Evolutionary conservation across 140 eudicot species (phyloP).

Genomic region (Flaveria floridana): DNA sequence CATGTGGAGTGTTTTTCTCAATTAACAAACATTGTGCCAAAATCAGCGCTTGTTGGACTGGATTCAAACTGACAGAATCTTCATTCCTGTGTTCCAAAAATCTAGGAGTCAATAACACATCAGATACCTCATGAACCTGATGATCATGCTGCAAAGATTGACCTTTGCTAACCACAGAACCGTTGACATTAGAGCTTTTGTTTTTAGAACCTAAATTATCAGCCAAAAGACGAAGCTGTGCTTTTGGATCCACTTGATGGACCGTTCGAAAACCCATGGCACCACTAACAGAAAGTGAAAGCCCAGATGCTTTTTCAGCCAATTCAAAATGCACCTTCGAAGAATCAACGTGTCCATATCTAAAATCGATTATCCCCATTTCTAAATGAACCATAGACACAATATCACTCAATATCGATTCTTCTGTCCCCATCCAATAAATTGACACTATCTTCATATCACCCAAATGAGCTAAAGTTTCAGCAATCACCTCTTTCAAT

Average conservation of each 20-base stretch:
- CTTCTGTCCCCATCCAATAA: constrained; percentile 56
- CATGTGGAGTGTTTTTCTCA: constrained; percentile 67
- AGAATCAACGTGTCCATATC: constrained; percentile 71
- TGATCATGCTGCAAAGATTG: background rate
- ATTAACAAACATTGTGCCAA: constrained; percentile 63
- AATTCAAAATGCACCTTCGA: constrained; percentile 56
- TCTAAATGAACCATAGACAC: constrained; percentile 68
- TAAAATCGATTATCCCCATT: constrained; percentile 64
- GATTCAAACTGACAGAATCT: constrained; percentile 38
- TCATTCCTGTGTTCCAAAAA: constrained; percentile 39
- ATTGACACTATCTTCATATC: constrained; percentile 42
- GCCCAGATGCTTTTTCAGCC: constrained; percentile 55
- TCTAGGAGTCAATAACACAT: constrained; percentile 75
- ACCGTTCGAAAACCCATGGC: constrained; percentile 80
- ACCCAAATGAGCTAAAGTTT: constrained; percentile 52
- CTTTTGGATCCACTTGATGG: constrained; percentile 88
- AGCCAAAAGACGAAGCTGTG: constrained; percentile 67
- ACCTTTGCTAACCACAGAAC: constrained; percentile 27
- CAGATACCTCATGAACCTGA: constrained; percentile 61
- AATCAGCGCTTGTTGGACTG: constrained; percentile 74
- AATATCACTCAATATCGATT: constrained; percentile 47
- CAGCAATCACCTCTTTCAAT: constrained; percentile 54
- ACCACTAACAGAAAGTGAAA: constrained; percentile 66
- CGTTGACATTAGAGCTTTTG: constrained; percentile 25
- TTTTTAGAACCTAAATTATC: constrained; percentile 20